phyloP scores from a whole-genome alignment of 495 filamentous ascomycete species.

The Apodospora peruviana region DNA sequence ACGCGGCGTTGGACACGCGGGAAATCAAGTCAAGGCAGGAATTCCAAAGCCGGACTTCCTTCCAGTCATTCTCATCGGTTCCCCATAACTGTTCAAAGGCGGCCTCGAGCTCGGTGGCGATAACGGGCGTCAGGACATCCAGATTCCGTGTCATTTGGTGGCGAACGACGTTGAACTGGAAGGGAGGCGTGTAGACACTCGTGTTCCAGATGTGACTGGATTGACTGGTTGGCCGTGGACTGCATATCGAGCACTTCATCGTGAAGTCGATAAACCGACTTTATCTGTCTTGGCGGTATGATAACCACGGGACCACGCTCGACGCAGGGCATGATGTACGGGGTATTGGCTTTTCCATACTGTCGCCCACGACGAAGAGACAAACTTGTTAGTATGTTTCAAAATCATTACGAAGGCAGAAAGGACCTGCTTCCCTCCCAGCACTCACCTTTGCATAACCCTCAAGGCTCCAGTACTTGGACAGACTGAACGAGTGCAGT shows the following conservation, averaged over 20 bases:
- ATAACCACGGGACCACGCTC: neutral
- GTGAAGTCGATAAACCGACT: neutral
- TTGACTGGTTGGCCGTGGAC: neutral
- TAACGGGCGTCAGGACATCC: neutral
- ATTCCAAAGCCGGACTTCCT: neutral
- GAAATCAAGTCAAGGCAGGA: neutral
- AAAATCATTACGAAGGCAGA: too few relatives aligned
- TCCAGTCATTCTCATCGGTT: neutral
- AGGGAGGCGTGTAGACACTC: neutral
- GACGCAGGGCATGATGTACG: neutral
- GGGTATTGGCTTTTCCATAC: neutral
- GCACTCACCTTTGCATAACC: neutral
- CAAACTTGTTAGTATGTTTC: neutral
- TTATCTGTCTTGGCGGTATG: neutral
- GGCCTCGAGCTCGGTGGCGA: neutral
- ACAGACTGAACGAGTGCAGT: neutral
- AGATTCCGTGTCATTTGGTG: neutral
- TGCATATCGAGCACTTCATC: neutral
- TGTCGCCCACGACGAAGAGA: neutral
- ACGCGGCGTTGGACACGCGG: neutral
- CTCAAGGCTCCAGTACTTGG: neutral
- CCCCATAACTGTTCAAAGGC: neutral
- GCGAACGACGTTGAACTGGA: neutral
- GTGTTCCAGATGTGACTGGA: neutral
- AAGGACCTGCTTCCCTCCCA: too few relatives aligned